Base-by-base conservation (phyloP, 2,329 filamentous ascomycete species). In the Neospermospora avenae region DNA sequence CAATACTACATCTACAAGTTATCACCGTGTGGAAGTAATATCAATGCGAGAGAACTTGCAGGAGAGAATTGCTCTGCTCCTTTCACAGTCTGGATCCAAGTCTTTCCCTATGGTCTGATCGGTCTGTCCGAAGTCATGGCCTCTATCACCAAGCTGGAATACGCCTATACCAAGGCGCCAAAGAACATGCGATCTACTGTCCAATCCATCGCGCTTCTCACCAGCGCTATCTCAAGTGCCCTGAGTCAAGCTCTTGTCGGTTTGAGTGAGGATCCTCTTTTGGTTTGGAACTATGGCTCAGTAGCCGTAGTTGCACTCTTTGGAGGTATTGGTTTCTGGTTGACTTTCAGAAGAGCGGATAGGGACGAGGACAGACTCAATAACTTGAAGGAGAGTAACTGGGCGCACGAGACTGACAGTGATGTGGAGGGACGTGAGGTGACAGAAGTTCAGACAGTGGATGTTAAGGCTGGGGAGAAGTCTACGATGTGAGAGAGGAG, bases 161-260 rank as follows among this genome's bases (percentile, higher is more conserved):
- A 90, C 66, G 87, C 86, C 18, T 90, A 86, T 74, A 89, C 86
- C 69, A 89, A 90, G 73, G 87, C 87, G 0, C 87, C 87, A 1
- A 81, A 82, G 46, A 83, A 79, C 70, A 88, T 90, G 85, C 83
- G 85, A 72, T 84, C 82, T 0, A 84, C 82, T n/a, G 80, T 86
- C 31, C 77, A 82, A 68, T 78, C 82, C 0, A 74, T 86, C 60
- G 83, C 78, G 66, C 74, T 85, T 5, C 77, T 85, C 63, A 84
- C 81, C 67, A 83, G 79, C 58, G 83, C 83, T 0, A 75, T 86
- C 60, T 81, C 80, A 8, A 77, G 78, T 41, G 82, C 82, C 3
- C 67, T 80, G 10, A 77, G 52, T 18, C 52, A 55, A 55, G 52
- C 37, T 14, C 52, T 55, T 35, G 71, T 76, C 34, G 76, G 76